These are phyloP conservation scores for Fusarium penzigii DNA, from an alignment of 2,329 filamentous ascomycete species.

Conservation along the genomic window DNA sequence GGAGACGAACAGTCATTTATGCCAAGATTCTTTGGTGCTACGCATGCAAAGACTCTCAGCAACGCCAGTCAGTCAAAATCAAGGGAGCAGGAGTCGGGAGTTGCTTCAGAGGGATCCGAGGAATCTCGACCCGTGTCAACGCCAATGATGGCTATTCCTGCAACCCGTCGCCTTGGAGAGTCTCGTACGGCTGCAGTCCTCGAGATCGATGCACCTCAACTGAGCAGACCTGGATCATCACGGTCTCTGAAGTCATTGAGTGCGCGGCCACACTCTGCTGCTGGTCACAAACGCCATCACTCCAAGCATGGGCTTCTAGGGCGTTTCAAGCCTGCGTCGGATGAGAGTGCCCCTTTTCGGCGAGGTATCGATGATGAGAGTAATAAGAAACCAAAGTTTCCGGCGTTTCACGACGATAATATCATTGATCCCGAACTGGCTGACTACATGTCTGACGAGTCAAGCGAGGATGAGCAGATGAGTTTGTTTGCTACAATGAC, in stretches of 20 bases:
- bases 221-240: constrained; percentile 91
- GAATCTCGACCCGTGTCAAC: constrained; percentile 60
- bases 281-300: constrained; percentile 77
- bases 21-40: constrained; percentile 61
- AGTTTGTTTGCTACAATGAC: constrained; percentile 78
- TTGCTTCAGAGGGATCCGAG: constrained; percentile 44
- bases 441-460: constrained; percentile 93
- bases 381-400: constrained; percentile 65
- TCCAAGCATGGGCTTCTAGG: constrained; percentile 84
- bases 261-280: constrained; percentile 72
- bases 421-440: constrained; percentile 97
- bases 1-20: constrained; percentile 74
- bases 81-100: constrained; percentile 42
- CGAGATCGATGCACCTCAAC: constrained; percentile 82
- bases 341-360: constrained; percentile 87
- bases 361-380: constrained; percentile 68
- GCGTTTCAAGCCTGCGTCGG: constrained; percentile 68
- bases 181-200: constrained; percentile 85
- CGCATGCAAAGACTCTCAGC: constrained; percentile 46
- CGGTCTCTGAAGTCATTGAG: constrained; percentile 79
- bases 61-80: constrained; percentile 33
- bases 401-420: constrained; percentile 97
- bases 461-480: constrained; percentile 89
- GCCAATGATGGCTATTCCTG: constrained; percentile 71
- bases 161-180: constrained; percentile 66